Evolutionary conservation across 352 stramenopile genomes (phyloP), one percentile per base, ranked within the genome.

Genomic region (Thalassiosira ordinaria): DNA sequence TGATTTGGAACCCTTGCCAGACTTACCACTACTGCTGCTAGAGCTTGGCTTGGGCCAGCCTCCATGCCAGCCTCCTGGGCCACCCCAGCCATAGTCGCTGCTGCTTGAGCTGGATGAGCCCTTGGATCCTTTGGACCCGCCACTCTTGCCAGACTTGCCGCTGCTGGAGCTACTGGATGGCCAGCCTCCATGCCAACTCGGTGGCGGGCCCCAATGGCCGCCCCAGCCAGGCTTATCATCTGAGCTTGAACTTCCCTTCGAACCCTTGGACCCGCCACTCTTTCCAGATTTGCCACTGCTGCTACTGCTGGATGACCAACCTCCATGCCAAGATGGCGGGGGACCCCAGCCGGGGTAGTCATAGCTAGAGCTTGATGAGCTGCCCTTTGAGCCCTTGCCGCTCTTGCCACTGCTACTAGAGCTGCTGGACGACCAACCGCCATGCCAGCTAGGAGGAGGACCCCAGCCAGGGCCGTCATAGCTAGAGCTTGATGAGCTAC

Each of bases 251-350:
- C n/a, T n/a, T 41, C 33, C 33, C 33, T 41, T 41, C 5, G 5
- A 5, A 11, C 33, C 33, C 33, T 41, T 41, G 33, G 5, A 11
- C 5, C 39, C 13, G 4, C 39, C 49, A 57, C 49, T 29, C 49
- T 67, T 67, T 9, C 59, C 59, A 39, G 59, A 67, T 67, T 67
- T 67, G 24, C 59, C 59, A 57, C 49, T 57, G 20, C 22, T 22
- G 1, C 16, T 29, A 7, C n/a, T 22, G 11, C 33, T 41, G 33
- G 33, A 41, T 41, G 33, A 41, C 5, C 33, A 5, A 11, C 33
- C 33, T 41, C 33, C 33, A 41, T n/a, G n/a, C n/a, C n/a, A n/a
- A n/a, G n/a, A n/a, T n/a, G n/a, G n/a, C n/a, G n/a, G n/a, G n/a
- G 33, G 11, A 11, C 33, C 33, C 33, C 33, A 41, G 33, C 33